phyloP scores from a whole-genome alignment of 495 filamentous ascomycete genomes.

The Annulohypoxylon nitens region DNA sequence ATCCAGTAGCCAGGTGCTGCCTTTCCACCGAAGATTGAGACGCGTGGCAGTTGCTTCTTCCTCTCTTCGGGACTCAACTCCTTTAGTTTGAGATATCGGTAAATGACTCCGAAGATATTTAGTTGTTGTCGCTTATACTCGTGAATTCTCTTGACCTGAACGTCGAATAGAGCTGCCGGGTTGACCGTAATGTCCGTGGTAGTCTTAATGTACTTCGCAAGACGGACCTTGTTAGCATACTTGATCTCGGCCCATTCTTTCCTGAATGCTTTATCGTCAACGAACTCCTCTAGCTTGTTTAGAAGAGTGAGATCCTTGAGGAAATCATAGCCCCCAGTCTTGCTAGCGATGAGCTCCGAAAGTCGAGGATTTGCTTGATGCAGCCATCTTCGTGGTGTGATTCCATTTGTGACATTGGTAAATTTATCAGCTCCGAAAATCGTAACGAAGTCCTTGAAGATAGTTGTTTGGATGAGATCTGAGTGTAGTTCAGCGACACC shows the following conservation, averaged over 20 bases:
- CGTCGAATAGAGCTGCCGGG: slow-evolving; percentile 90
- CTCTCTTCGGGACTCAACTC: slow-evolving; percentile 82
- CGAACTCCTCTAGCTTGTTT: slow-evolving; percentile 81
- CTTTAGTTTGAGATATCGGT: slow-evolving; percentile 93
- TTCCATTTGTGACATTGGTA: slow-evolving; percentile 97
- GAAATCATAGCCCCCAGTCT: slow-evolving; percentile 84
- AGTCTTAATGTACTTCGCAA: slow-evolving; percentile 90
- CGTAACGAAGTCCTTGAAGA: slow-evolving; percentile 97
- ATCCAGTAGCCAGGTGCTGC: slow-evolving; percentile 99
- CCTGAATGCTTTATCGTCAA: slow-evolving; percentile 89
- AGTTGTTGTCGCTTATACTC: slow-evolving; percentile 99
- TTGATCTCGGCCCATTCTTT: slow-evolving; percentile 94
- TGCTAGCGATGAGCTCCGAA: slow-evolving; percentile 91
- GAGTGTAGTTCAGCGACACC: slow-evolving; percentile 98
- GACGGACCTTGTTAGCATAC: slow-evolving; percentile 74
- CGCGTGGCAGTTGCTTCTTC: slow-evolving; percentile 90
- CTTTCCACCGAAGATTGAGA: slow-evolving; percentile 98
- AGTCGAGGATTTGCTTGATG: slow-evolving; percentile 96
- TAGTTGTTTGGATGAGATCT: slow-evolving; percentile 96
- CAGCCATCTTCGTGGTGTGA: slow-evolving; percentile 94
- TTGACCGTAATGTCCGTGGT: slow-evolving; percentile 84
- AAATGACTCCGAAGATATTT: slow-evolving; percentile 98
- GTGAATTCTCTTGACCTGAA: slow-evolving; percentile 99
- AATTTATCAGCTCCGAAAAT: slow-evolving; percentile 97
- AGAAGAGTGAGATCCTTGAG: slow-evolving; percentile 88